Evolutionary conservation across 2,329 filamentous ascomycete genomes (phyloP).

Genomic region (Ciborinia camelliae): DNA sequence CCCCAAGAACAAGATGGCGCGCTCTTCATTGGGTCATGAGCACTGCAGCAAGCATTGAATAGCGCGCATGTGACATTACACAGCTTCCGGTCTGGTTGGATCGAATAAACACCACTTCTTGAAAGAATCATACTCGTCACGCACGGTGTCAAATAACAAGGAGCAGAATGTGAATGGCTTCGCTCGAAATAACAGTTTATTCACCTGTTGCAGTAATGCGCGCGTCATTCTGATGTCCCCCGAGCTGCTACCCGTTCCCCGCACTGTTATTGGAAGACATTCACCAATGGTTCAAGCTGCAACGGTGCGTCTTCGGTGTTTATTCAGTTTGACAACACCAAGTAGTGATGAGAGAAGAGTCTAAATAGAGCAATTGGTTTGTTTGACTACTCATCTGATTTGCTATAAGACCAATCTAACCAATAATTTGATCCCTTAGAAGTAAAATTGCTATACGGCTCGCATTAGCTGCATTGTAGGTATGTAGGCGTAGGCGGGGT

Average conservation of each 20-base stretch:
- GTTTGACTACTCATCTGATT: not conserved
- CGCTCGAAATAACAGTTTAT: not conserved
- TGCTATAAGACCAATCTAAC: not conserved
- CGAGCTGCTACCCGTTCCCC: not conserved
- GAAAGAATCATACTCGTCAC: not conserved
- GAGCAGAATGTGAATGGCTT: not conserved
- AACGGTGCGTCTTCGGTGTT: slow-evolving; percentile 13
- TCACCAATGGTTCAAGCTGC: slow-evolving; percentile 1
- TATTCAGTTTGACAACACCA: not conserved
- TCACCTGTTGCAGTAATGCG: not conserved
- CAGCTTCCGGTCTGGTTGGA: not conserved
- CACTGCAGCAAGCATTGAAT: not conserved
- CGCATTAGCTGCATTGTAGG: not conserved
- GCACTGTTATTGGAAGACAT: not conserved
- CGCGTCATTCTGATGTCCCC: not conserved
- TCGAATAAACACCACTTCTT: not conserved
- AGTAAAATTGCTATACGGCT: slow-evolving; percentile 1
- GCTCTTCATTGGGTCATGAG: slow-evolving; percentile 11
- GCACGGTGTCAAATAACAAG: not conserved
- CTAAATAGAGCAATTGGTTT: not conserved
- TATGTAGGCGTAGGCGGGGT: not conserved
- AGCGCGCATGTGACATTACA: not conserved
- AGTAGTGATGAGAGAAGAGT: not conserved
- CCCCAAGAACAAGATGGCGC: slow-evolving; percentile 1
- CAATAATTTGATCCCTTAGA: not conserved